Evolutionary conservation across 176 grass and related monocot species (phyloP).

Genomic region (Chloris gayana): DNA sequence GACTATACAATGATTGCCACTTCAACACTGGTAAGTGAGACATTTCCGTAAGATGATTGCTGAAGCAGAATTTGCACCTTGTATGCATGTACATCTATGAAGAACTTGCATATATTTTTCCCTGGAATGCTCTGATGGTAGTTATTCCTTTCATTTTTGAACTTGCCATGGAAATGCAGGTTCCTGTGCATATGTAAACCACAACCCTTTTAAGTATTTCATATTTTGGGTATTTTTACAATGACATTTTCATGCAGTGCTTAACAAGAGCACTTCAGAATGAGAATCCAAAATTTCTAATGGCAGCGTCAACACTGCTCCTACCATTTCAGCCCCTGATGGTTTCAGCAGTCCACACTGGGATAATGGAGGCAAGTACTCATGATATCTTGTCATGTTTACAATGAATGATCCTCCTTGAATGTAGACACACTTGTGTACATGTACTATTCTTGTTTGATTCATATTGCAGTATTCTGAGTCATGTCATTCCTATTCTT

Average conservation of each 20-base stretch:
- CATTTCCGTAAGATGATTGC: background rate
- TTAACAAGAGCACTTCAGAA: conserved; percentile 73
- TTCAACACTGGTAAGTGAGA: conserved; percentile 68
- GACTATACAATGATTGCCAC: conserved; percentile 99
- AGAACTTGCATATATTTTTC: background rate
- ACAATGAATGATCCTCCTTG: background rate
- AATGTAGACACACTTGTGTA: background rate
- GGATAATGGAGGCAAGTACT: conserved; percentile 92
- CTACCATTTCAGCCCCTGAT: conserved; percentile 92
- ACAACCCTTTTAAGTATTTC: conserved; percentile 19
- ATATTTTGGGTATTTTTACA: conserved; percentile 25
- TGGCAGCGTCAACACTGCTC: conserved; percentile 84
- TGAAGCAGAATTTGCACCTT: conserved; percentile 1
- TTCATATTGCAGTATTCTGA: background rate
- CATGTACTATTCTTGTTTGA: background rate
- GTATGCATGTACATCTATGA: conserved; percentile 5
- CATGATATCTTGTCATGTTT: background rate
- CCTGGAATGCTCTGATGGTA: background rate
- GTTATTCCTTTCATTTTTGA: background rate
- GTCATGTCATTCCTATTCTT: conserved; percentile 8
- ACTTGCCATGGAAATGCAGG: background rate
- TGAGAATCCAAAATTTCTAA: conserved; percentile 90
- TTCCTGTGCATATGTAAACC: background rate
- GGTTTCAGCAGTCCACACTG: conserved; percentile 91
- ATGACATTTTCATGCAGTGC: conserved; percentile 56